A percentile compares a stretch with the other conserved stretches of the same genome.
phyloP scores from a whole-genome alignment of 768 basidiomycete species.

The Boletellus ananas region DNA sequence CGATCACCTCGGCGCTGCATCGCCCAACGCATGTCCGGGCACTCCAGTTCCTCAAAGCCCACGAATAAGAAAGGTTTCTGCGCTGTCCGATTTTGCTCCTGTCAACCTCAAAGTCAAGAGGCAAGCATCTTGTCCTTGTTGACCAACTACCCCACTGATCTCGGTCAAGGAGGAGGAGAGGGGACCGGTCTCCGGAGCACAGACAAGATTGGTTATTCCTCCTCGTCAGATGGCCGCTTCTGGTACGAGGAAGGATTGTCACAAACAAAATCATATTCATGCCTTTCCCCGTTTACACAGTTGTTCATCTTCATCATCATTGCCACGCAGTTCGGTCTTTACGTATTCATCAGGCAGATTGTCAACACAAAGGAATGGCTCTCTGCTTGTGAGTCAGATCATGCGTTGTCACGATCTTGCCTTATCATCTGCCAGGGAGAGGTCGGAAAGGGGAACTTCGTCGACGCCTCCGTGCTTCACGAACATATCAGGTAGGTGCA shows the following conservation, averaged over 20 bases:
- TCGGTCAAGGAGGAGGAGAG: conserved; percentile 35
- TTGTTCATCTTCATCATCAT: conserved; percentile 82
- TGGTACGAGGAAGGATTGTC: conserved; percentile 46
- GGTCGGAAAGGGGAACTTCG: conserved; percentile 80
- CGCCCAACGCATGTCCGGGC: conserved; percentile 21
- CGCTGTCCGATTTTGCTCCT: conserved; percentile 85
- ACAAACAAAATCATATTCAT: conserved; percentile 2
- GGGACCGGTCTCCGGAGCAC: conserved; percentile 34
- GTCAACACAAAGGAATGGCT: conserved; percentile 95
- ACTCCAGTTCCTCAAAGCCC: conserved; percentile 29
- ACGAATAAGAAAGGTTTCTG: conserved; percentile 76
- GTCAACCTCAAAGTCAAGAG: conserved; percentile 80
- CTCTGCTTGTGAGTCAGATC: conserved; percentile 65
- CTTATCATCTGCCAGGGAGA: conserved; percentile 54
- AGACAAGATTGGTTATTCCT: conserved; percentile 74
- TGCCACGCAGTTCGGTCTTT: conserved; percentile 76
- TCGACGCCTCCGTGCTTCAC: conserved; percentile 68
- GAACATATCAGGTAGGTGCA: conserved; percentile 61
- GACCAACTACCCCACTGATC: conserved; percentile 1
- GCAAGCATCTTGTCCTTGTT: conserved; percentile 33
- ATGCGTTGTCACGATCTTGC: not conserved
- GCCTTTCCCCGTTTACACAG: conserved; percentile 37
- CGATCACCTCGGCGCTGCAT: conserved; percentile 19
- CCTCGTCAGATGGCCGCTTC: conserved; percentile 80
- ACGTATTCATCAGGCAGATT: conserved; percentile 83